A percentile compares a stretch with the other conserved stretches of the same genome.
phyloP scores from a whole-genome alignment of 1,139 yeast genomes.

The Sugiyamaella japonica region DNA sequence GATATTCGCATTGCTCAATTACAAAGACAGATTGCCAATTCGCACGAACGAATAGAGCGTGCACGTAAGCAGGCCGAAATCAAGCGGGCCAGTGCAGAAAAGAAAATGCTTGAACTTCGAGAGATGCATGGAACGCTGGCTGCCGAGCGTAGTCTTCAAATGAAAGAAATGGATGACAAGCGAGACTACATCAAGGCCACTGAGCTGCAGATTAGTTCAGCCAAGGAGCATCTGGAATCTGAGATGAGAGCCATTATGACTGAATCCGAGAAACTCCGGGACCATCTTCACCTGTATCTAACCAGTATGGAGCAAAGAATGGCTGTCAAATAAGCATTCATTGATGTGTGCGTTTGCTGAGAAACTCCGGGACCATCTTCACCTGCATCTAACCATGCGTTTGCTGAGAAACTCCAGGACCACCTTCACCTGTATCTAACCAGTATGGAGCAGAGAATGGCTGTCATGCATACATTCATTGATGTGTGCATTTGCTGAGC shows the following conservation, averaged over 20 bases:
- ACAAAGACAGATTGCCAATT: slow-evolving; percentile 53
- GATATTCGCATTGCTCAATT: slow-evolving; percentile 52
- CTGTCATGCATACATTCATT: slow-evolving; percentile 11
- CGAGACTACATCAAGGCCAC: slow-evolving; percentile 51
- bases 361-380: no score
- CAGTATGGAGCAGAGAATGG: slow-evolving; percentile 49
- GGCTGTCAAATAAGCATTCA: slow-evolving; percentile 13
- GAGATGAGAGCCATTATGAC: slow-evolving; percentile 57
- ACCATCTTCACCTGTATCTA: slow-evolving; percentile 52
- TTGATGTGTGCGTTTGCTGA: not conserved
- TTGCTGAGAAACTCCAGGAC: slow-evolving; percentile 54
- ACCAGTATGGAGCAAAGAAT: slow-evolving; percentile 50
- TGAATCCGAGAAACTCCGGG: slow-evolving; percentile 56
- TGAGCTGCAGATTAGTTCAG: slow-evolving; percentile 48
- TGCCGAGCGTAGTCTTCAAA: slow-evolving; percentile 53
- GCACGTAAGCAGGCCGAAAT: slow-evolving; percentile 52
- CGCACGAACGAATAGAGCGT: slow-evolving; percentile 55
- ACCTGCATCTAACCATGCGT: no score
- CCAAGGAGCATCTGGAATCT: slow-evolving; percentile 49
- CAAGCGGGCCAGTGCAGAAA: slow-evolving; percentile 48
- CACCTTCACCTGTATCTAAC: slow-evolving; percentile 52
- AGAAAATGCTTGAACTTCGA: slow-evolving; percentile 49
- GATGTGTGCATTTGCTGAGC: not conserved
- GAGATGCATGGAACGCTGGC: slow-evolving; percentile 51
- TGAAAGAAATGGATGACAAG: slow-evolving; percentile 52